Base-by-base conservation (phyloP, 73 alveolate species). In the Symbiodinium pilosum region DNA sequence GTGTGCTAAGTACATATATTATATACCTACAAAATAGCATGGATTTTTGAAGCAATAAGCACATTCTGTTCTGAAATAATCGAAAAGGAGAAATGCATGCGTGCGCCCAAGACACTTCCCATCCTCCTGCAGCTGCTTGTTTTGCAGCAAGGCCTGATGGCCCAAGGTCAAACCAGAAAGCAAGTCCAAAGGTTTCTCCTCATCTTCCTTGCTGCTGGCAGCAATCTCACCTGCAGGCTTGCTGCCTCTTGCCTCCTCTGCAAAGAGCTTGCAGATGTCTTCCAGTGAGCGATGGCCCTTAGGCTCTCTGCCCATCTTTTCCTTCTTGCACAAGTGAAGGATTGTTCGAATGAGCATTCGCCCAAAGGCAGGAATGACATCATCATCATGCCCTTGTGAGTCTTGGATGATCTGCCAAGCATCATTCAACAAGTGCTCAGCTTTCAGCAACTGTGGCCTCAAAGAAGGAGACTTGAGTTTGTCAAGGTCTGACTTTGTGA, bases 61-160 rank as follows among this genome's bases (percentile, higher is more conserved):
- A n/a, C n/a, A n/a, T n/a, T n/a, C n/a, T n/a, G n/a, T n/a, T n/a
- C n/a, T n/a, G n/a, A n/a, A n/a, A n/a, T n/a, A n/a, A n/a, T n/a
- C n/a, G n/a, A n/a, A n/a, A n/a, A n/a, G n/a, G n/a, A n/a, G n/a
- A n/a, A n/a, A n/a, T n/a, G n/a, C n/a, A n/a, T n/a, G n/a, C n/a
- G n/a, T n/a, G n/a, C n/a, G n/a, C n/a, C n/a, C n/a, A n/a, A n/a
- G n/a, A n/a, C n/a, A n/a, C 39, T 59, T 59, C 38, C 77, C 77
- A 1, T 7, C 77, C n/a, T 59, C 28, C 39, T 14, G 18, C 77
- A 59, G 28, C 38, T 59, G 77, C 77, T 59, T 59, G 77, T 59
- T 59, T 36, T 59, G 77, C 77, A 59, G 28, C 77, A 59, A 59
- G 28, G 77, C 77, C 77, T 59, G 77, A n/a, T 59, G 38, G 77